Evolutionary conservation across 805 yeast genomes (phyloP).

Genomic region (Saccharomycopsis guyanensis): DNA sequence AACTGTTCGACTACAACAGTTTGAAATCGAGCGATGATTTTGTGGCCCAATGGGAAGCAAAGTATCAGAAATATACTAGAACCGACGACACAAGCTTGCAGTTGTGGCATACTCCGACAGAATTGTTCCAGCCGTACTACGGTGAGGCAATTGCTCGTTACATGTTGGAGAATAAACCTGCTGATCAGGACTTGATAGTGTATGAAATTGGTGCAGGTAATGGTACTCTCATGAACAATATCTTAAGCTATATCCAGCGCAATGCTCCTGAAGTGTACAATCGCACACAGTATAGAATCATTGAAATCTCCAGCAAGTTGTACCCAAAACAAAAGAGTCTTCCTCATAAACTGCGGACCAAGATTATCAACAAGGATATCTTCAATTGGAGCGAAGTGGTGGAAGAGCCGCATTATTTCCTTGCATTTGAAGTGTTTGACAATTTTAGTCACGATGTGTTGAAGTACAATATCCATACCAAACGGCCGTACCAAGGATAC

Average conservation of each 20-base stretch:
- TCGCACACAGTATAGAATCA: conserved; percentile 59
- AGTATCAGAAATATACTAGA: conserved; percentile 47
- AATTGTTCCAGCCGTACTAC: conserved; percentile 73
- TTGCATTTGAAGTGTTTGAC: conserved; percentile 79
- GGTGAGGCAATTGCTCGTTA: conserved; percentile 84
- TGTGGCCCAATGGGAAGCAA: conserved; percentile 56
- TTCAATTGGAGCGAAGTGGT: conserved; percentile 62
- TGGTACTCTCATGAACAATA: conserved; percentile 75
- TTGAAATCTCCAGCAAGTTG: conserved; percentile 61
- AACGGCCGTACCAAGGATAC: conserved; percentile 68
- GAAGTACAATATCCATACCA: conserved; percentile 60
- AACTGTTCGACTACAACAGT: conserved; percentile 42
- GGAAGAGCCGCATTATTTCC: conserved; percentile 61
- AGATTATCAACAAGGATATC: conserved; percentile 65
- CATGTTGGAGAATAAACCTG: conserved; percentile 60
- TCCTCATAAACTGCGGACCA: conserved; percentile 46
- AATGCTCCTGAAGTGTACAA: conserved; percentile 68
- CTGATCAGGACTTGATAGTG: conserved; percentile 44
- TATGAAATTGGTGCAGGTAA: conserved; percentile 91
- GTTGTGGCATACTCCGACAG: conserved; percentile 88
- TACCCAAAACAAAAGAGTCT: conserved; percentile 45
- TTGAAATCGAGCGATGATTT: conserved; percentile 62
- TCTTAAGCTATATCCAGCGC: conserved; percentile 53
- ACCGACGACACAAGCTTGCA: conserved; percentile 34
- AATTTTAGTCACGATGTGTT: conserved; percentile 78